Conservation (phyloP, 768 basidiomycete species). For the Leccinum subtestaceum region DNA sequence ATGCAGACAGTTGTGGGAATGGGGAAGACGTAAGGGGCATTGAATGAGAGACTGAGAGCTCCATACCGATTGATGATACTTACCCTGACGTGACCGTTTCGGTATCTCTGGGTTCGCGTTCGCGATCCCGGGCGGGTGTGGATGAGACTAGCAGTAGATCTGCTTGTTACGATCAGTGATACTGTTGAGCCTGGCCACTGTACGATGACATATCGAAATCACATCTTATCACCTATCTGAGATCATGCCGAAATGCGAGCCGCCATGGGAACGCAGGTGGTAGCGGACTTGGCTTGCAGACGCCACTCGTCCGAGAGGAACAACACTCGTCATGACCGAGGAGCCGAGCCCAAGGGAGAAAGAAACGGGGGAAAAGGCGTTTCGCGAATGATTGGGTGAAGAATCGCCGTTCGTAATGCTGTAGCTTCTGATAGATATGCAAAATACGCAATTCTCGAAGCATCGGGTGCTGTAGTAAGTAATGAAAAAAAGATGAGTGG, state of each 20-base stretch:
- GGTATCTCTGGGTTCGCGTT: constrained; percentile 4
- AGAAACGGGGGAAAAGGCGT: not conserved
- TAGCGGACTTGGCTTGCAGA: not conserved
- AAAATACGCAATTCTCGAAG: constrained; percentile 5
- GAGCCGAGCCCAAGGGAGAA: not conserved
- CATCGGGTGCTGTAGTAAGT: not conserved
- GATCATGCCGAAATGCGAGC: not conserved
- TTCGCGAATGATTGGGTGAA: not conserved
- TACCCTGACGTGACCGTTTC: constrained; percentile 3
- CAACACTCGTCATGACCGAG: not conserved
- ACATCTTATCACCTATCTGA: not conserved
- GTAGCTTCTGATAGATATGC: constrained; percentile 11
- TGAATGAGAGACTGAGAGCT: not conserved
- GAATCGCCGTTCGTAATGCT: constrained; percentile 2
- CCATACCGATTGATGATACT: not conserved
- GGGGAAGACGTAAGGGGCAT: constrained; percentile 9
- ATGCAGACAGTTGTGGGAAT: constrained; percentile 9
- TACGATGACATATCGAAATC: not conserved
- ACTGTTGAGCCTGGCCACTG: not conserved
- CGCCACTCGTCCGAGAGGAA: constrained; percentile 2
- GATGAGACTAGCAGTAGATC: not conserved
- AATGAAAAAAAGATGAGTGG: constrained; percentile 1
- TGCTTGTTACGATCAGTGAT: not conserved
- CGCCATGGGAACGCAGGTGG: not conserved
- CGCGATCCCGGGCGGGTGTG: constrained; percentile 2